Conservation (phyloP, 768 basidiomycete genomes). For the Suillus spraguei region DNA sequence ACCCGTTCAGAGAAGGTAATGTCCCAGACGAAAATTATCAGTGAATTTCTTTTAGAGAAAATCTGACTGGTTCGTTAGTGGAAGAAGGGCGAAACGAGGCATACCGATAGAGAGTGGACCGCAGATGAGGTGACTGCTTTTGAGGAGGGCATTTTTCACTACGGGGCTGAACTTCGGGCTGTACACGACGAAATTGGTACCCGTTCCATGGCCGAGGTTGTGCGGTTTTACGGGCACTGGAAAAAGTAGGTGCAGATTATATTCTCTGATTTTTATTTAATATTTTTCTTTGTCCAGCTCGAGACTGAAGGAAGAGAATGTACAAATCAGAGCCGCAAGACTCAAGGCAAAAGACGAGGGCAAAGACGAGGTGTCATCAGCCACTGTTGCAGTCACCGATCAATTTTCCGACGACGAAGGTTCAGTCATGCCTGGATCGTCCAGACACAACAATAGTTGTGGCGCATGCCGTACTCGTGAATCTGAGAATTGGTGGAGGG, state of each 20-base stretch:
- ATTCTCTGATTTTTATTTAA: conserved; percentile 13
- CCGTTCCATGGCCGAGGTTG: conserved; percentile 73
- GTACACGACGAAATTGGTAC: conserved; percentile 75
- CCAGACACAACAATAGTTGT: conserved; percentile 61
- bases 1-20: conserved; percentile 67
- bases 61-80: conserved; percentile 48
- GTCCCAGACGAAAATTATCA: background rate
- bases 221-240: conserved; percentile 85
- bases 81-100: conserved; percentile 68
- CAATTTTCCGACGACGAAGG: conserved; percentile 67
- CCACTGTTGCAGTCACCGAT: conserved; percentile 35
- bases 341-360: conserved; percentile 30
- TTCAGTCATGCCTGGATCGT: conserved; percentile 64
- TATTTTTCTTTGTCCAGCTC: conserved; percentile 40
- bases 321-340: conserved; percentile 44
- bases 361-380: conserved; percentile 29
- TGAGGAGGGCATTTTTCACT: conserved; percentile 70
- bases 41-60: conserved; percentile 14
- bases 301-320: conserved; percentile 72
- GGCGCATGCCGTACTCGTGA: conserved; percentile 86
- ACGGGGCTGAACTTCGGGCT: conserved; percentile 79
- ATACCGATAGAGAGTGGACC: conserved; percentile 72
- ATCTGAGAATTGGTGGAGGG: conserved; percentile 87
- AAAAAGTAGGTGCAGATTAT: conserved; percentile 59
- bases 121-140: conserved; percentile 71